Evolutionary conservation across 140 eudicot species (phyloP).

Genomic region (Stevia rebaudiana): DNA sequence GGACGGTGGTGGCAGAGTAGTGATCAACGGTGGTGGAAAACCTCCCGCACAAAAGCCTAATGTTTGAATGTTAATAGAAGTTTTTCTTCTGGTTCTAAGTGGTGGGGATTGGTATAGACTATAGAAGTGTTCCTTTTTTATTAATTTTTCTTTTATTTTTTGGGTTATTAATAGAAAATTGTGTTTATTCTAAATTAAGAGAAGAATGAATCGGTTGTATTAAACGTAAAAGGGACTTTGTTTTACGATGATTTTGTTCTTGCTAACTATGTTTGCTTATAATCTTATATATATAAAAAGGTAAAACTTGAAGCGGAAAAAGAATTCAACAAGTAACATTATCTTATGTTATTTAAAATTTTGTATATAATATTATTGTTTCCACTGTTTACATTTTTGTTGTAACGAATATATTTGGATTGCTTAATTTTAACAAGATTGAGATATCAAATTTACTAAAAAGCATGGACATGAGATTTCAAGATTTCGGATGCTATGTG

Average conservation of each 20-base stretch:
- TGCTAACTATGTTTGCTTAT: not conserved
- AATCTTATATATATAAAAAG: not conserved
- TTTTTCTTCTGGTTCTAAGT: constrained; percentile 6
- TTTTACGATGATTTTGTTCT: not conserved
- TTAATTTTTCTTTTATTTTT: not conserved
- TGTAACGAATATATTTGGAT: not conserved
- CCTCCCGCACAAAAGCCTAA: constrained; percentile 32
- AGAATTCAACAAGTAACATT: not conserved
- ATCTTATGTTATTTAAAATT: too few species aligned
- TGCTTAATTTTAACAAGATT: too few species aligned
- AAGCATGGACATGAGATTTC: too few species aligned
- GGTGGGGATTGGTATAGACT: constrained; percentile 66
- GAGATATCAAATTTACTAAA: too few species aligned
- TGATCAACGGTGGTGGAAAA: constrained; percentile 34
- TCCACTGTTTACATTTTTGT: not conserved
- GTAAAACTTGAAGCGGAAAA: not conserved
- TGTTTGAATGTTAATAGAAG: constrained; percentile 40
- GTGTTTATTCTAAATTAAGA: constrained; percentile 13
- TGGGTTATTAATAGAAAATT: constrained; percentile 10
- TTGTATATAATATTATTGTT: too few species aligned
- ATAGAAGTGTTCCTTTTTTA: constrained; percentile 22
- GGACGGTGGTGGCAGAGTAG: constrained; percentile 27
- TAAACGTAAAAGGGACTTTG: not conserved
- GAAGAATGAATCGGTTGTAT: constrained; percentile 4
- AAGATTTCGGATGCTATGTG: too few species aligned